Evolutionary conservation across 2,329 filamentous ascomycete species (phyloP), one percentile per base, ranked within the genome.

Genomic region (Diaporthe velutina): DNA sequence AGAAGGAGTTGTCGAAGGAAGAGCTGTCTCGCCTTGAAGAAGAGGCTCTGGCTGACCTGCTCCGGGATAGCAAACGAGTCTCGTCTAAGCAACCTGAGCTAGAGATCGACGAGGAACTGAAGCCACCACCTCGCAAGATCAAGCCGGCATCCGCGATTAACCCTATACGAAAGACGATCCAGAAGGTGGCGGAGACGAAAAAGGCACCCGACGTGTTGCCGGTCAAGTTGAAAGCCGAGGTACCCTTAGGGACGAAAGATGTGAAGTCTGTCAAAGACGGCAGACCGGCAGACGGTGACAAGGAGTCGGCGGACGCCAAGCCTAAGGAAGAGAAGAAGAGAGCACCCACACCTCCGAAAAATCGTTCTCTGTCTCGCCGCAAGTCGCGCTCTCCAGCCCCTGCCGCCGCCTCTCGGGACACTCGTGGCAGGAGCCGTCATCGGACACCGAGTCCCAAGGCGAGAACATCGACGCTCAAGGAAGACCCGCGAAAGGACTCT

Each of bases 131-230:
- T 2, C 83, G 81, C 85, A 88, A 83, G 77, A 80, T 79, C 64
- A 87, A 80, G 83, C 89, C 89, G 0, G 87, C 87, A 6, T 92
- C 90, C 28, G 90, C 90, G 40, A 92, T 92, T 74, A 87, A 90
- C 73, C 90, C 90, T 2, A 88, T 91, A 70, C 82, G 85, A 70
- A 81, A 85, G 67, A 86, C 88, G 22, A 85, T 87, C 3, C 81
- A 86, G 8, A 88, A 87, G 77, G 80, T 82, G 17, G 73, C 83
- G 0, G 85, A 87, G 28, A 75, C 81, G 9, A 87, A 84, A 77
- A 89, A 87, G 76, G 71, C 75, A 15, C 80, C 78, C 50, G 82
- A 85, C 8, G 74, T 19, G 19, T 17, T 42, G 42, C 77, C 74
- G 73, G 75, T 33, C 57, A 78, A 78, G 30, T n/a, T 57, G 38